Conservation (phyloP, 441 rosid species). For the Populus hybrid region DNA sequence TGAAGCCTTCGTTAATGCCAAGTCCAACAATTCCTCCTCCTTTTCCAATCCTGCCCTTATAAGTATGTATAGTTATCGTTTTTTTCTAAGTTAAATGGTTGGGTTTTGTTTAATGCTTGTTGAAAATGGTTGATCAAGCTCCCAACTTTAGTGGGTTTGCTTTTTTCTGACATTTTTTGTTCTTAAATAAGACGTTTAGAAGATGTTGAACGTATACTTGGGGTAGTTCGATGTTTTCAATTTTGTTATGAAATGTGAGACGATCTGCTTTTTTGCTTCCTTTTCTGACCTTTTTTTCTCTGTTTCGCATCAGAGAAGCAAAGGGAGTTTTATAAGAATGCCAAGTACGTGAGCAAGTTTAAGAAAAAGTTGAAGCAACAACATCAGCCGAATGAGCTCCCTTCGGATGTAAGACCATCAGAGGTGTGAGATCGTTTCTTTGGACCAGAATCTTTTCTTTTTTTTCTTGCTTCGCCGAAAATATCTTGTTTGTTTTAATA, state of each 20-base stretch:
- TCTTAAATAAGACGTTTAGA: background rate
- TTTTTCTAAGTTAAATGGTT: background rate
- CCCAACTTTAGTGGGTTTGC: background rate
- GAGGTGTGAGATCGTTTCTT: slow-evolving; percentile 32
- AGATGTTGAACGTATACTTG: background rate
- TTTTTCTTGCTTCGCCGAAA: background rate
- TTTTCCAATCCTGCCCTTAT: slow-evolving; percentile 65
- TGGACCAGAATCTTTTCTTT: background rate
- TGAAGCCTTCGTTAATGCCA: slow-evolving; percentile 69
- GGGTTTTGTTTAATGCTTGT: background rate
- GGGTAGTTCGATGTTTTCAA: background rate
- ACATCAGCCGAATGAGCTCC: slow-evolving; percentile 29
- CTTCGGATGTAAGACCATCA: slow-evolving; percentile 13
- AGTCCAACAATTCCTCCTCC: slow-evolving; percentile 40
- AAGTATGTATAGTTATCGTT: slow-evolving; percentile 32
- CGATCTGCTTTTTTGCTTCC: background rate
- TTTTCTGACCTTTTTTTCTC: background rate
- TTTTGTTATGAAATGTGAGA: background rate
- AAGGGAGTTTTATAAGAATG: slow-evolving; percentile 83
- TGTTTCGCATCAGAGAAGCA: slow-evolving; percentile 52
- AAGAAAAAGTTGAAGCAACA: slow-evolving; percentile 58
- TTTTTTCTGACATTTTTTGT: background rate
- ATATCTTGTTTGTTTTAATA: background rate
- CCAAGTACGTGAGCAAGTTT: slow-evolving; percentile 72
- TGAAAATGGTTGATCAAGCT: background rate